Percentiles rank a stretch among this genome's conserved stretches.
Evolutionary conservation across 2,329 filamentous ascomycete genomes (phyloP).

Genomic region (Periconia sp.): DNA sequence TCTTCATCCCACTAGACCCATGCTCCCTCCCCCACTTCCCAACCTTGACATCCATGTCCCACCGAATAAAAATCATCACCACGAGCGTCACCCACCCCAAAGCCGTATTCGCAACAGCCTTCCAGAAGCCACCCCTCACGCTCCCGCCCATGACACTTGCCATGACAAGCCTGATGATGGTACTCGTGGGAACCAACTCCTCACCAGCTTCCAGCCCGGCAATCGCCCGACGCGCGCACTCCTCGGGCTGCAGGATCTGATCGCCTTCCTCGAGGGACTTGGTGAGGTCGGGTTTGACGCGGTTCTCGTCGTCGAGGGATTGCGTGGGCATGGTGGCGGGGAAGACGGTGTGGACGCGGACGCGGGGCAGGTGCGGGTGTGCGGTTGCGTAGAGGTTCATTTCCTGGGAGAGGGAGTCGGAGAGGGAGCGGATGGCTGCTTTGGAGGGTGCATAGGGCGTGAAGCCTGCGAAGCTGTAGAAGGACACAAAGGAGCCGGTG

Average conservation of each 20-base stretch:
- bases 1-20: constrained; percentile 13
- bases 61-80: constrained; percentile 16
- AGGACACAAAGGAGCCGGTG: constrained; percentile 19
- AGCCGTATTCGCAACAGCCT: constrained; percentile 10
- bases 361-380: constrained; percentile 28
- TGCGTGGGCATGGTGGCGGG: constrained; percentile 22
- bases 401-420: constrained; percentile 18
- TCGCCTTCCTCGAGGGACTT: constrained; percentile 48
- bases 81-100: constrained; percentile 12
- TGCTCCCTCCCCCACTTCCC: constrained; percentile 14
- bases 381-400: constrained; percentile 45
- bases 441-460: constrained; percentile 17
- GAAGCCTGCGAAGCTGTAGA: constrained; percentile 19
- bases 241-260: constrained; percentile 30
- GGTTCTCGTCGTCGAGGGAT: constrained; percentile 39
- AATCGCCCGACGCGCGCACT: constrained; percentile 28
- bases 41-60: constrained; percentile 18
- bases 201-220: constrained; percentile 29
- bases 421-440: constrained; percentile 16
- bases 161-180: constrained; percentile 18
- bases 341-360: constrained; percentile 18
- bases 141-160: constrained; percentile 15
- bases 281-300: constrained; percentile 47
- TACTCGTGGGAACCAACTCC: constrained; percentile 34
- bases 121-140: constrained; percentile 16